Percentiles rank a stretch among this genome's conserved stretches.
Conservation (phyloP, 495 filamentous ascomycete genomes). For the Cetradonia linearis region DNA sequence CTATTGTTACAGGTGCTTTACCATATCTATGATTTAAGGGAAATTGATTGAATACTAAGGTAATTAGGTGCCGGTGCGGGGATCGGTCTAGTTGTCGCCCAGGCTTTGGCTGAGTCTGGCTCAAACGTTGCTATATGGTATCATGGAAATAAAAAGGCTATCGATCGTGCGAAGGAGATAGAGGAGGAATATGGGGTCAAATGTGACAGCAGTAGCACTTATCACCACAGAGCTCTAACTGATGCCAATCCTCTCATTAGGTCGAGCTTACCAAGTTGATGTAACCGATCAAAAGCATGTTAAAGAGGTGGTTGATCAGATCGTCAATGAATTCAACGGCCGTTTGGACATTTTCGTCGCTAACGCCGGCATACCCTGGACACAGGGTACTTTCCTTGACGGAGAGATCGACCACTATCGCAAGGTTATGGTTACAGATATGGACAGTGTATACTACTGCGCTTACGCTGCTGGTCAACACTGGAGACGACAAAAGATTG, state of each 20-base stretch:
- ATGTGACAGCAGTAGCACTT: slow-evolving; percentile 39
- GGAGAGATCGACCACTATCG: slow-evolving; percentile 55
- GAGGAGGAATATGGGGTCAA: slow-evolving; percentile 69
- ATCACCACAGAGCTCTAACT: not conserved
- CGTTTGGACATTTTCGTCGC: slow-evolving; percentile 73
- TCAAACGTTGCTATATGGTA: slow-evolving; percentile 87
- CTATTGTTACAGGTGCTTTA: slow-evolving; percentile 66
- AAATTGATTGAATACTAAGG: not conserved
- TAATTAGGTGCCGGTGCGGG: slow-evolving; percentile 65
- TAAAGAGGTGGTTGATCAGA: slow-evolving; percentile 43
- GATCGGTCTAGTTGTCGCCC: slow-evolving; percentile 69
- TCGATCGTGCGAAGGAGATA: slow-evolving; percentile 61
- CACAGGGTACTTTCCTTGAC: slow-evolving; percentile 56
- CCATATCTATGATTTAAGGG: not conserved
- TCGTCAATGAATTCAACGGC: slow-evolving; percentile 59
- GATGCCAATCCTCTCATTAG: slow-evolving; percentile 29
- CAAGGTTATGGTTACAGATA: slow-evolving; percentile 59
- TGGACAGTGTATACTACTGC: slow-evolving; percentile 76
- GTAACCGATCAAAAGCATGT: slow-evolving; percentile 51
- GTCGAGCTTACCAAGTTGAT: slow-evolving; percentile 67
- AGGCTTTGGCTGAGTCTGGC: slow-evolving; percentile 70
- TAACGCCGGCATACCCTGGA: slow-evolving; percentile 71
- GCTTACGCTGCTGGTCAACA: slow-evolving; percentile 65
- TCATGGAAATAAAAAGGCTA: slow-evolving; percentile 62
- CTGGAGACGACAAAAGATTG: slow-evolving; percentile 55